Evolutionary conservation across 2,329 filamentous ascomycete species (phyloP).

Genomic region (Bipolaris sorokiniana): DNA sequence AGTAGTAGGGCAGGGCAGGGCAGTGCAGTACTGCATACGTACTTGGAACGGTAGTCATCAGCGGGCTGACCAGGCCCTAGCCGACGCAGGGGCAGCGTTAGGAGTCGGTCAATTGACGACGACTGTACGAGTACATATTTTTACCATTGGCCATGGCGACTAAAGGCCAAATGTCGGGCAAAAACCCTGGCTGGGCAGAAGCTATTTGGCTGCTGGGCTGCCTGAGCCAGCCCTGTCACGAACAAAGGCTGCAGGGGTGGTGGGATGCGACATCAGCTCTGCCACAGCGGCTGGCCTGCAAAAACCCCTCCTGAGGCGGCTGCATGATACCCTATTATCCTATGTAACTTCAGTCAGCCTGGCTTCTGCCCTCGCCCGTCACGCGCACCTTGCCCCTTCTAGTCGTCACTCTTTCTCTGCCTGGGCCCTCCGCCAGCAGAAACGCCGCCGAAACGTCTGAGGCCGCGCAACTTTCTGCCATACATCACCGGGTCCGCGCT

Average conservation of each 20-base stretch:
- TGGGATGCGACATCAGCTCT: constrained; percentile 17
- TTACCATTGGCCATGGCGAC: constrained; percentile 10
- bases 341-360: background rate
- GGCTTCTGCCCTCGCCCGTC: constrained; percentile 7
- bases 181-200: constrained; percentile 8
- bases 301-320: constrained; percentile 14
- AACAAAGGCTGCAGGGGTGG: constrained; percentile 14
- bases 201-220: constrained; percentile 1
- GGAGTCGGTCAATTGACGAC: constrained; percentile 10
- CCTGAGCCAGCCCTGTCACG: constrained; percentile 12
- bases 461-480: constrained; percentile 20
- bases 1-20: constrained; percentile 3
- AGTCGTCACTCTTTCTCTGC: constrained; percentile 11
- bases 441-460: constrained; percentile 4
- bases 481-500: constrained; percentile 20
- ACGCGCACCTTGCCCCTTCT: constrained; percentile 12
- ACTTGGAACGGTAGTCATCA: constrained; percentile 8
- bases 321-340: background rate
- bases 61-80: constrained; percentile 20
- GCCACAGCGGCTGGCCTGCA: constrained; percentile 13
- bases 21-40: constrained; percentile 11
- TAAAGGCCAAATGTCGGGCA: constrained; percentile 17
- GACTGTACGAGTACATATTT: constrained; percentile 5
- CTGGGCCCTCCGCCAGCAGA: constrained; percentile 13
- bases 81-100: constrained; percentile 15